phyloP scores from a whole-genome alignment of 306 rosid genomes.

The Fagus crenata region DNA sequence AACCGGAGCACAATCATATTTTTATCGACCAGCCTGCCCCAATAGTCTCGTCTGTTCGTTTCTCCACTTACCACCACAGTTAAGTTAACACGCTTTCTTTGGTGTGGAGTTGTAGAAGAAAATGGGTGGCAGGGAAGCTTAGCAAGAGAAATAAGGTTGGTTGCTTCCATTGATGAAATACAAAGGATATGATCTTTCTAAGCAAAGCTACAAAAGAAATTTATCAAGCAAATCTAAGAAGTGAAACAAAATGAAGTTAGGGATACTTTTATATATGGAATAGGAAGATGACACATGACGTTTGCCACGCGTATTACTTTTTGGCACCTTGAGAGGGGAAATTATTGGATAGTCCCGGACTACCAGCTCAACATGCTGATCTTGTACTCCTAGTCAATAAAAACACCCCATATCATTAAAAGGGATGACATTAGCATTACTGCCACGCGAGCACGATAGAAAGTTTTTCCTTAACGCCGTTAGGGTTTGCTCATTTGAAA shows the following conservation, averaged over 20 bases:
- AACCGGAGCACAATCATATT: conserved; percentile 34
- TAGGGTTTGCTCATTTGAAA: no score
- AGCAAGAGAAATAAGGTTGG: not conserved
- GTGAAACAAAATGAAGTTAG: not conserved
- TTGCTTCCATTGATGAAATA: conserved; percentile 24
- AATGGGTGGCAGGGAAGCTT: conserved; percentile 8
- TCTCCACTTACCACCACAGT: not conserved
- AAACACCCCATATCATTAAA: no score
- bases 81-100: not conserved
- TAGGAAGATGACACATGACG: no score
- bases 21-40: conserved; percentile 31
- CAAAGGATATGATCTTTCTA: not conserved
- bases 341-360: no score
- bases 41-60: not conserved
- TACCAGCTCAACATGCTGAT: no score
- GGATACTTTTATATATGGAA: no score
- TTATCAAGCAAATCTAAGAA: not conserved
- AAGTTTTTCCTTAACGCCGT: no score
- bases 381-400: no score
- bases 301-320: no score
- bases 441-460: no score
- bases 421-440: no score
- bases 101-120: not conserved
- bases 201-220: not conserved
- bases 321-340: no score